Conservation (phyloP, 208 protist genomes). For the Leishmania martiniquensis region DNA sequence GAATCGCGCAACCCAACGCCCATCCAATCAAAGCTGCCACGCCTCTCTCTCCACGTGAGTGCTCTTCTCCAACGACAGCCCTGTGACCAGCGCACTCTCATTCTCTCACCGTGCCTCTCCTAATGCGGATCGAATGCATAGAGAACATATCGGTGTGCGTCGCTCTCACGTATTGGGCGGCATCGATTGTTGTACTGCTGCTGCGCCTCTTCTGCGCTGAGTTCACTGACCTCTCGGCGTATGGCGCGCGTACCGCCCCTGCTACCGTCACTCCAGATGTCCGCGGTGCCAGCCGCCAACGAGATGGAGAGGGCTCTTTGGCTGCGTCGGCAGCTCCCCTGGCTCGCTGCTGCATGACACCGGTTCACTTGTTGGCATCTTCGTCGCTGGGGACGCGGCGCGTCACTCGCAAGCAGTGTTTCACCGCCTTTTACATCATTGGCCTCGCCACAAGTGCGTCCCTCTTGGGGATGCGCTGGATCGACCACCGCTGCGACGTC, state of each 20-base stretch:
- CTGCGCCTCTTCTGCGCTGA: slow-evolving; percentile 34
- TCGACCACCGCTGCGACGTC: background rate
- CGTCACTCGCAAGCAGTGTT: slow-evolving; percentile 41
- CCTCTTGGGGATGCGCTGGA: slow-evolving; percentile 15
- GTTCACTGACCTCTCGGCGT: slow-evolving; percentile 45
- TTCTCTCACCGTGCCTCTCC: background rate
- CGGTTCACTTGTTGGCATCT: slow-evolving; percentile 6
- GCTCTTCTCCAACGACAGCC: background rate
- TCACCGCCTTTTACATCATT: slow-evolving; percentile 58
- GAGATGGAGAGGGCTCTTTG: background rate
- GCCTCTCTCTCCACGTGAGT: background rate
- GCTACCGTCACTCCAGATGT: background rate
- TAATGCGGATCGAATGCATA: background rate
- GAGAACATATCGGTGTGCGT: slow-evolving; percentile 7
- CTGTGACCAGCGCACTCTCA: background rate
- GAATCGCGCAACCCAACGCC: background rate
- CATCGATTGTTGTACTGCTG: slow-evolving; percentile 41
- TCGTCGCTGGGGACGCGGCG: slow-evolving; percentile 31
- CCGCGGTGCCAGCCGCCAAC: background rate
- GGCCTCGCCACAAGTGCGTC: slow-evolving; percentile 34
- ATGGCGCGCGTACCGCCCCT: slow-evolving; percentile 41
- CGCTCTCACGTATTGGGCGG: slow-evolving; percentile 55
- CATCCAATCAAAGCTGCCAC: background rate
- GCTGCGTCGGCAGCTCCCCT: background rate
- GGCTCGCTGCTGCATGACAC: background rate